phyloP scores from a whole-genome alignment of 1,139 yeast species.

The Saccharomyces hybrid region DNA sequence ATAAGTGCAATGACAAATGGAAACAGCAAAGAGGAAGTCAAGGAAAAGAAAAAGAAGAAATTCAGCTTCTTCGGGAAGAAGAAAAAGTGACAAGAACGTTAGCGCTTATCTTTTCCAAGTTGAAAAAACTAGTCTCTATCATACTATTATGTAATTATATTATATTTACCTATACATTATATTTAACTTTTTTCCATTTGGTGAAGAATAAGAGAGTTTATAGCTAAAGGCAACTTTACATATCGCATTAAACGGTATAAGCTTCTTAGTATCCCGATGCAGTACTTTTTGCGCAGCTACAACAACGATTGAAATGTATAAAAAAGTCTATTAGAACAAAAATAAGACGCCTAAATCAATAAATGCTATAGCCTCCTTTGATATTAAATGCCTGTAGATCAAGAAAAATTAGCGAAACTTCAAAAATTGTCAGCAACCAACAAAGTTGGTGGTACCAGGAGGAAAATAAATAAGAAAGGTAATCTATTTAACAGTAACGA shows the following conservation, averaged over 20 bases:
- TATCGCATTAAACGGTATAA: background rate
- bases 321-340: background rate
- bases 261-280: background rate
- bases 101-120: background rate
- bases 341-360: background rate
- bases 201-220: background rate
- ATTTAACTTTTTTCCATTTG: background rate
- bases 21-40: conserved; percentile 4
- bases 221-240: background rate
- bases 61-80: conserved; percentile 27
- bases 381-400: conserved; percentile 68
- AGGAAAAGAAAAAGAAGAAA: conserved; percentile 21
- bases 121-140: background rate
- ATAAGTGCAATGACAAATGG: conserved; percentile 6
- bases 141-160: background rate
- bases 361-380: background rate
- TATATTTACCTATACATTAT: background rate
- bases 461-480: conserved; percentile 60
- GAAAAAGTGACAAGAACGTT: conserved; percentile 6
- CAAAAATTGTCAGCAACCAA: conserved; percentile 64
- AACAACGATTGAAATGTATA: background rate
- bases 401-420: conserved; percentile 80
- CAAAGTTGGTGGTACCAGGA: conserved; percentile 89
- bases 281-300: background rate
- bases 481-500: conserved; percentile 33